Conservation (phyloP, 2,329 filamentous ascomycete genomes). For the Aspergillus felis region DNA sequence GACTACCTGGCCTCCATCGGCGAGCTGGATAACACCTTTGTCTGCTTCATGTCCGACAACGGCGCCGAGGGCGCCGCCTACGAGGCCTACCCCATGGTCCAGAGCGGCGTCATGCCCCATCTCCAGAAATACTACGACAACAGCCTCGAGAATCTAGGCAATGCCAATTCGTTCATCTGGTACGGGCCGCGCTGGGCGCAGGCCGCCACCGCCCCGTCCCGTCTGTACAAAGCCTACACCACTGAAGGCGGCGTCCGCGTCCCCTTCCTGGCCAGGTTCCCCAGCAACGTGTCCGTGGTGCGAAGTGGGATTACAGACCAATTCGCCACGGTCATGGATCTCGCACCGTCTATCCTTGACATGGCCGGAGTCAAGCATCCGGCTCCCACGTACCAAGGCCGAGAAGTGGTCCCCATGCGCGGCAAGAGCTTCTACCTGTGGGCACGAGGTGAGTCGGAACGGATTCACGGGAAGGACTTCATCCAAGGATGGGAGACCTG, state of each 20-base stretch:
- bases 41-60: slow-evolving; percentile 62
- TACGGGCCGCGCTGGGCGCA: slow-evolving; percentile 57
- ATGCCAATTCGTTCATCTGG: slow-evolving; percentile 57
- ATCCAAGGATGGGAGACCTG: slow-evolving; percentile 57
- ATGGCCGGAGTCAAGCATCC: slow-evolving; percentile 48
- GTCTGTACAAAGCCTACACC: slow-evolving; percentile 48
- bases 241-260: slow-evolving; percentile 52
- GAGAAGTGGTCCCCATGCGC: slow-evolving; percentile 50
- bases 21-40: slow-evolving; percentile 61
- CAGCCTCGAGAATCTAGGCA: slow-evolving; percentile 55
- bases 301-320: slow-evolving; percentile 44
- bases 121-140: slow-evolving; percentile 58
- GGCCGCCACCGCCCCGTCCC: slow-evolving; percentile 50
- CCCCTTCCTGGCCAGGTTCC: slow-evolving; percentile 49
- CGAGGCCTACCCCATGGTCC: slow-evolving; percentile 56
- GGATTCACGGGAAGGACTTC: slow-evolving; percentile 50
- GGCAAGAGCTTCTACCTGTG: slow-evolving; percentile 47
- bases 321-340: slow-evolving; percentile 53
- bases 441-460: slow-evolving; percentile 29
- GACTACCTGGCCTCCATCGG: slow-evolving; percentile 53
- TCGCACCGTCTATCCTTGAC: slow-evolving; percentile 45
- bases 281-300: slow-evolving; percentile 20
- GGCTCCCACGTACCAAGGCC: slow-evolving; percentile 49
- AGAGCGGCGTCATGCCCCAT: slow-evolving; percentile 52
- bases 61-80: slow-evolving; percentile 59